A percentile compares a stretch with the other conserved stretches of the same genome.
Evolutionary conservation across 1,139 yeast species (phyloP).

Genomic region (Schwanniomyces etchellsii): DNA sequence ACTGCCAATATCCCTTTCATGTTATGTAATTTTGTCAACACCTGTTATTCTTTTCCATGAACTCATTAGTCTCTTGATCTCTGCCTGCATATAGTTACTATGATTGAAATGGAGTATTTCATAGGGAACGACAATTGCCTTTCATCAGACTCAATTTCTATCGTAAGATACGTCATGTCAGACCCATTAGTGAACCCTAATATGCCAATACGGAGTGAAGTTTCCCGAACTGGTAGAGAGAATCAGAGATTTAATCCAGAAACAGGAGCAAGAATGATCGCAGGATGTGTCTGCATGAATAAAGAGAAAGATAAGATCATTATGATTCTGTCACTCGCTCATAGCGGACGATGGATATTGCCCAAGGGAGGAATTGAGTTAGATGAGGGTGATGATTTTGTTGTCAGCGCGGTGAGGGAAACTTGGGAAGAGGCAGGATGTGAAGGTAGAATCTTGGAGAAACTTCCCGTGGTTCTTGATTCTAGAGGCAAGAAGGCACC

Average conservation of each 20-base stretch:
- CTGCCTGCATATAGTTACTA: too few relatives aligned
- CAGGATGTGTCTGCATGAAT: conserved; percentile 82
- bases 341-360: conserved; percentile 69
- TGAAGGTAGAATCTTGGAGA: conserved; percentile 50
- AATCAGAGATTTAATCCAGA: conserved; percentile 39
- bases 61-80: too few relatives aligned
- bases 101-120: too few relatives aligned
- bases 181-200: conserved; percentile 8
- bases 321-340: conserved; percentile 70
- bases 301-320: conserved; percentile 54
- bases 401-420: conserved; percentile 69
- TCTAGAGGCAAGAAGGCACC: conserved; percentile 63
- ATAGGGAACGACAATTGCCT: too few relatives aligned
- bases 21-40: too few relatives aligned
- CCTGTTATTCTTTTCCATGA: too few relatives aligned
- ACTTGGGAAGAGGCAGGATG: conserved; percentile 99
- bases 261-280: conserved; percentile 80
- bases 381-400: conserved; percentile 63
- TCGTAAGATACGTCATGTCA: conserved; percentile 1
- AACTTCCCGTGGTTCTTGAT: conserved; percentile 65
- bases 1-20: too few relatives aligned
- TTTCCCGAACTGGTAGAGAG: conserved; percentile 29
- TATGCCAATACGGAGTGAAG: conserved; percentile 14
- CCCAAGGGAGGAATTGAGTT: conserved; percentile 95
- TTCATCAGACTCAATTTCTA: too few relatives aligned